Base-by-base conservation (phyloP, 257 asterid genomes). In the Coffea eugenioides region DNA sequence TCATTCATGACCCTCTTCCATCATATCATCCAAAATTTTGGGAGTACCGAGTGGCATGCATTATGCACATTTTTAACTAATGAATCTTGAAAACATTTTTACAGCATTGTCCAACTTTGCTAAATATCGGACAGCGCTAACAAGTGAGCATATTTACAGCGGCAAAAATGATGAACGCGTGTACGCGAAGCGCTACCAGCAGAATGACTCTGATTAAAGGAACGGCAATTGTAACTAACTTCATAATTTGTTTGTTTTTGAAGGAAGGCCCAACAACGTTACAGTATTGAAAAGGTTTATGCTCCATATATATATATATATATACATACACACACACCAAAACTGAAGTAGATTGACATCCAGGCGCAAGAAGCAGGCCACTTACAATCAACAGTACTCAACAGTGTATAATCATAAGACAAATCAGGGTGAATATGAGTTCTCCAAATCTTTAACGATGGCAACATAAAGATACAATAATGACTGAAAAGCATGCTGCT, bases 381-480 rank as follows among this genome's bases (percentile, higher is more conserved):
- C 5, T 43, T 41, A 45, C 27, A 71, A 71, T 23, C 39, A 72
- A 43, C 56, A 71, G 2, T 14, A 62, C 52, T 61, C 61, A n/a
- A n/a, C 14, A 45, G 45, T 10, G 64, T 36, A 41, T 76, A 34
- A 62, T 39, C 43, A 39, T 45, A 21, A 15, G 36, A 43, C 20
- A 76, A 31, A 62, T 64, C 20, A 46, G 21, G 39, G 18, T 64
- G 64, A 46, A 76, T n/a, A 62, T 0, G 12, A 76, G 79, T 34
- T 62, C 52, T 64, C 61, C 80, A 77, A 64, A 76, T 64, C 62
- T 57, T 64, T 4, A 45, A 68, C 64, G 66, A 48, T 48, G 13
- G 73, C 27, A 27, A 46, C 51, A 46, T 8, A 45, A 27, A 34
- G 49, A 8, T 15, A 34, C 66, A 73, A 73, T 31, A 46, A 31